Evolutionary conservation across 1,284 basidiomycete species (phyloP).

Genomic region (Apiotrichum gamsii): DNA sequence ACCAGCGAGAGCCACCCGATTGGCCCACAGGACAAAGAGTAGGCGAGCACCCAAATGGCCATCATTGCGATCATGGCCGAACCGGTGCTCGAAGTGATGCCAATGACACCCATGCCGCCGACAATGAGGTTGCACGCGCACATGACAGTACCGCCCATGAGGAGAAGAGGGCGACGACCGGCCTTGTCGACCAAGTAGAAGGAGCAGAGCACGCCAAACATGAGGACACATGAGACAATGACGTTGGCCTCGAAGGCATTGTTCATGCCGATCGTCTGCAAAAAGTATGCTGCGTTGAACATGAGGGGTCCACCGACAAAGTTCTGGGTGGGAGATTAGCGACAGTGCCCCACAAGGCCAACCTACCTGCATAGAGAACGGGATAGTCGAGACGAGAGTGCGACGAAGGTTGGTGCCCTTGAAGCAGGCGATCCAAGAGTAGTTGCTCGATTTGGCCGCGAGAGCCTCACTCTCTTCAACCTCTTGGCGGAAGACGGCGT

Average conservation of each 20-base stretch:
- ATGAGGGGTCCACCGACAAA: conserved; percentile 18
- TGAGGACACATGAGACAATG: conserved; percentile 14
- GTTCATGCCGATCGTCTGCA: conserved; percentile 12
- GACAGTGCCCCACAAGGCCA: too few relatives aligned
- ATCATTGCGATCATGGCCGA: conserved; percentile 10
- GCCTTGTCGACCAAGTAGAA: conserved; percentile 41
- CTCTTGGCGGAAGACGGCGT: conserved; percentile 9
- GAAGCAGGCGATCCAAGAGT: conserved; percentile 9
- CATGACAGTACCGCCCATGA: conserved; percentile 24
- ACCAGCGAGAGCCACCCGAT: conserved; percentile 15
- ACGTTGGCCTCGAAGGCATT: conserved; percentile 1
- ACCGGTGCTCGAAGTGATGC: background rate
- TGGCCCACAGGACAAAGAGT: conserved; percentile 21
- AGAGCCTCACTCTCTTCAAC: too few relatives aligned
- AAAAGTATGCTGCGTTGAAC: conserved; percentile 20
- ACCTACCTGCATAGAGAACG: conserved; percentile 9
- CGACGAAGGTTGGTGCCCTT: conserved; percentile 16
- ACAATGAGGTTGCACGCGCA: conserved; percentile 36
- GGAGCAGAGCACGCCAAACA: conserved; percentile 32
- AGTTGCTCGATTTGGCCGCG: too few relatives aligned
- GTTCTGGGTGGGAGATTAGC: too few relatives aligned
- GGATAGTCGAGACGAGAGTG: conserved; percentile 12
- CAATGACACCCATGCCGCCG: conserved; percentile 32
- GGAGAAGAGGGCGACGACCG: conserved; percentile 40
- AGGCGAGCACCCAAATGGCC: conserved; percentile 22